Base-by-base conservation (phyloP, 805 yeast genomes). In the Candida insectorum region DNA sequence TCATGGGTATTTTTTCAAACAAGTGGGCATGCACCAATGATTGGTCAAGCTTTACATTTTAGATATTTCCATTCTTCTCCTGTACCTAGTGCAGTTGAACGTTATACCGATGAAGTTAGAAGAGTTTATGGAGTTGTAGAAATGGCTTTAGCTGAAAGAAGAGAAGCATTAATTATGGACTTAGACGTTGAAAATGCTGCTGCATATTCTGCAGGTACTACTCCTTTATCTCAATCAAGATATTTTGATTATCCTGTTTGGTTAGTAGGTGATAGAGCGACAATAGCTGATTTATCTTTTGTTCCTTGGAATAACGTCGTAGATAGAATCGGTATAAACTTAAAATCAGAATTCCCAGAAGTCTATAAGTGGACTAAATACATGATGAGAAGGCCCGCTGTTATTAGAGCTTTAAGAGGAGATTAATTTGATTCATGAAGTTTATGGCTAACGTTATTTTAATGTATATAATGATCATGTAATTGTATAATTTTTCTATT, bases 301-400 rank as follows among this genome's bases (percentile, higher is more conserved):
- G 95, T 89, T 18, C 95, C 97, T 11, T 89, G 97, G 97, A 89
- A 89, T 58, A 89, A 88, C 51, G 96, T 89, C 12, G 95, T 89
- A 34, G 95, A 85, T 56, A 71, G 95, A 50, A 84, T 89, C 34
- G 97, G 96, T 6, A 86, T 89, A 42, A 85, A 85, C 50, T 74
- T 89, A 49, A 82, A 83, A 56, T 73, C 76, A 19, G 97, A 89
- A 56, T 88, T 84, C 54, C 96, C 96, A 2, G 97, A 89, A 62
- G 96, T 88, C 29, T 88, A 85, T 66, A 86, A 86, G 58, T 89
- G 96, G 97, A 89, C 96, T 8, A 82, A 84, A 55, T 81, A 80
- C 50, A 86, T 89, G 95, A 85, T 89, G 95, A 77, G 91, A 60
- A 77, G 97, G 53, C 95, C 95, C 4, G 89, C 93, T 1, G 96